phyloP scores from a whole-genome alignment of 495 filamentous ascomycete species.

The Aspergillus haitiensis region DNA sequence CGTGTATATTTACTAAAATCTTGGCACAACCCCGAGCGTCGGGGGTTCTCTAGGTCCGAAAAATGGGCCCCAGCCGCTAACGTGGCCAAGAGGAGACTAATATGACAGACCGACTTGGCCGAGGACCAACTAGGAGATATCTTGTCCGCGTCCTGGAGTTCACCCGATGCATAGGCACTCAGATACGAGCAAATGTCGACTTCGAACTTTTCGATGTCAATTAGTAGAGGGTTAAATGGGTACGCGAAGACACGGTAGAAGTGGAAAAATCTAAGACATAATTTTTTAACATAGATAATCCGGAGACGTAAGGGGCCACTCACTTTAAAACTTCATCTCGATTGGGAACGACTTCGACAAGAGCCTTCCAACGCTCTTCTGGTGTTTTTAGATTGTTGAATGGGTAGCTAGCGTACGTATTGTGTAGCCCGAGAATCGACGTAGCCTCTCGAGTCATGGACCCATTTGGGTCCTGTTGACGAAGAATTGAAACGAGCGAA shows the following conservation, averaged over 20 bases:
- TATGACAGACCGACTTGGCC: constrained; percentile 38
- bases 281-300: constrained; percentile 1
- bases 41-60: constrained; percentile 40
- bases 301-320: background rate
- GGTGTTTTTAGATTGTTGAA: constrained; percentile 47
- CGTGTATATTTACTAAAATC: constrained; percentile 32
- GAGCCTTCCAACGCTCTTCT: constrained; percentile 30
- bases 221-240: constrained; percentile 53
- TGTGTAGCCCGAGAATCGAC: constrained; percentile 67
- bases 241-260: constrained; percentile 50
- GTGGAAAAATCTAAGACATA: constrained; percentile 44
- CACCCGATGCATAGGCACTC: constrained; percentile 35
- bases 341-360: constrained; percentile 33
- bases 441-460: constrained; percentile 35
- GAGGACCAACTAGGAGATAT: constrained; percentile 35
- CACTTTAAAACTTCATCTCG: constrained; percentile 37
- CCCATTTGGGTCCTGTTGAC: constrained; percentile 56
- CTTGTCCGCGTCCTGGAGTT: constrained; percentile 22
- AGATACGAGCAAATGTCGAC: constrained; percentile 48
- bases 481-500: constrained; percentile 37
- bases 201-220: constrained; percentile 50
- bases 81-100: constrained; percentile 48
- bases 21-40: constrained; percentile 30
- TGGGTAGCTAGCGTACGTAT: constrained; percentile 69
- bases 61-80: constrained; percentile 54